phyloP scores from a whole-genome alignment of 768 basidiomycete species.

The Mycena olivaceomarginata region DNA sequence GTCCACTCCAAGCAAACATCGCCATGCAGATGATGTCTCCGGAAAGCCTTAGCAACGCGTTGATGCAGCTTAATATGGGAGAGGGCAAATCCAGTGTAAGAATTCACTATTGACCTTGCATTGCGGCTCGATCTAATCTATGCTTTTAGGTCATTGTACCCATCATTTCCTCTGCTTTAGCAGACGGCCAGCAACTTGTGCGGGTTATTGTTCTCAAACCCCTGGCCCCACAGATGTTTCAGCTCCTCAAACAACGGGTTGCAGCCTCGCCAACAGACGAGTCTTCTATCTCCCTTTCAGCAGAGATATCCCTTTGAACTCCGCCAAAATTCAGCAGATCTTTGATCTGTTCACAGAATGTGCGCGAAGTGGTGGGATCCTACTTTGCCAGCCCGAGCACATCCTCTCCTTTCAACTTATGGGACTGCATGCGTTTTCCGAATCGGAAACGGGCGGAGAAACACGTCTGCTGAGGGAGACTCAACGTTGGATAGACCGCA shows the following conservation, averaged over 20 bases:
- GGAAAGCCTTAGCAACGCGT: slow-evolving; percentile 54
- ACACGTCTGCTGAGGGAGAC: slow-evolving; percentile 16
- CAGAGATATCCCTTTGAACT: slow-evolving; percentile 55
- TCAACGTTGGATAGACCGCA: slow-evolving; percentile 51
- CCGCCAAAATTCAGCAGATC: slow-evolving; percentile 52
- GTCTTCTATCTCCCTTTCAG: slow-evolving; percentile 72
- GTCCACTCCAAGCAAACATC: slow-evolving; percentile 60
- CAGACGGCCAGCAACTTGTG: slow-evolving; percentile 64
- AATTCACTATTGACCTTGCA: background rate
- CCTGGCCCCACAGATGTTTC: slow-evolving; percentile 68
- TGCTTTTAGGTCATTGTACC: slow-evolving; percentile 62
- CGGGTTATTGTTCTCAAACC: slow-evolving; percentile 72
- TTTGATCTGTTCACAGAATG: slow-evolving; percentile 58
- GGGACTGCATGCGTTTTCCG: slow-evolving; percentile 17
- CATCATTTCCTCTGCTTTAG: slow-evolving; percentile 59
- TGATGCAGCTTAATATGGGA: slow-evolving; percentile 75
- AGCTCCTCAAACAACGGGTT: slow-evolving; percentile 65
- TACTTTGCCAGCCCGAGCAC: slow-evolving; percentile 73
- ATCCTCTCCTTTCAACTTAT: slow-evolving; percentile 70
- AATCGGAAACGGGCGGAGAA: background rate
- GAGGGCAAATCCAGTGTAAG: slow-evolving; percentile 70
- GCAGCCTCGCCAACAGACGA: slow-evolving; percentile 66
- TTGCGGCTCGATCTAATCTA: background rate
- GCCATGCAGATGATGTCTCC: slow-evolving; percentile 56
- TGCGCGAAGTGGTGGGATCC: slow-evolving; percentile 58